Percentiles rank a stretch among this genome's conserved stretches.
Conservation (phyloP, 176 grass and related monocot species). For the Juncus effusus region DNA sequence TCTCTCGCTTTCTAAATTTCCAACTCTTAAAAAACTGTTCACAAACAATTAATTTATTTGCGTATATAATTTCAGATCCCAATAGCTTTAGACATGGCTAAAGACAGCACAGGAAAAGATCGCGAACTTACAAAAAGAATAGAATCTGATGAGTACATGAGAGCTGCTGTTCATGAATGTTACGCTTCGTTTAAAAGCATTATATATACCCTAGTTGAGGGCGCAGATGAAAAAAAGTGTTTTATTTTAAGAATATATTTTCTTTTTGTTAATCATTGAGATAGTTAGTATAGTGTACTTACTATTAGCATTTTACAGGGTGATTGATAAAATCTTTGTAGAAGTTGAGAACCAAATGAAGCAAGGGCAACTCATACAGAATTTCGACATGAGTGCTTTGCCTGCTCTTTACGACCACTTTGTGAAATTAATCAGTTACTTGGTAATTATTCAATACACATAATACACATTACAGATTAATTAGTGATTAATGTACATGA, state of each 20-base stretch:
- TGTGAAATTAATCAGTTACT: conserved; percentile 60
- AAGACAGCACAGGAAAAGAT: conserved; percentile 82
- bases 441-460: conserved; percentile 44
- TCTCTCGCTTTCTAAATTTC: conserved; percentile 17
- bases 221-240: conserved; percentile 46
- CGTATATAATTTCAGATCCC: conserved; percentile 56
- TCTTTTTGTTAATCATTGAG: background rate
- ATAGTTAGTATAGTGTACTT: background rate
- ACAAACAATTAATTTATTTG: no score
- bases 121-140: conserved; percentile 81
- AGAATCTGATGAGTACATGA: conserved; percentile 61
- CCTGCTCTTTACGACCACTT: conserved; percentile 73
- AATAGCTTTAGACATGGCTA: conserved; percentile 94
- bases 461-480: background rate
- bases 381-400: conserved; percentile 62
- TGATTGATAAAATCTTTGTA: conserved; percentile 67
- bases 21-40: conserved; percentile 19
- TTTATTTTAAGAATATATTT: conserved; percentile 18
- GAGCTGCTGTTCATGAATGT: conserved; percentile 82
- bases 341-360: conserved; percentile 50
- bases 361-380: conserved; percentile 34
- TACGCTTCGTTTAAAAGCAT: conserved; percentile 87
- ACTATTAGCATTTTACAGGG: conserved; percentile 35
- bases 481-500: no score
- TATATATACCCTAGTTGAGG: conserved; percentile 65